Evolutionary conservation across 345 rosid species (phyloP).

Genomic region (Eucalyptus albens): DNA sequence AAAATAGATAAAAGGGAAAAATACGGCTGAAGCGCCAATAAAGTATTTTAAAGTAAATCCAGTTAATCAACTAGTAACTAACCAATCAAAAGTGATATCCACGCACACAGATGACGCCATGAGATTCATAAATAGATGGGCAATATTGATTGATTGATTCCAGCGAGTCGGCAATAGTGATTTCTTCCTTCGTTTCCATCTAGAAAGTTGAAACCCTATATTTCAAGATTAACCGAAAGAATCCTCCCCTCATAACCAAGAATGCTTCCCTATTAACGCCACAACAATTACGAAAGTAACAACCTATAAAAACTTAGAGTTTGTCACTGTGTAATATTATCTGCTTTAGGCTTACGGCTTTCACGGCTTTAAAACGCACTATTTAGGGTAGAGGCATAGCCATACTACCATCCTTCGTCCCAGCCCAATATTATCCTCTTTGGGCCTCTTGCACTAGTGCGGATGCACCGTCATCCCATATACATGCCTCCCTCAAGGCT

Average conservation of each 20-base stretch:
- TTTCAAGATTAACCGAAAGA: not conserved
- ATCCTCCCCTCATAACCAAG: not conserved
- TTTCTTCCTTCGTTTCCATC: not conserved
- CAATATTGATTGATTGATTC: not conserved
- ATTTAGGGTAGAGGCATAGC: not conserved
- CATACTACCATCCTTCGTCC: too few species aligned
- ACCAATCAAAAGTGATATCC: not conserved
- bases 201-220: not conserved
- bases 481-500: not conserved
- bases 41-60: not conserved
- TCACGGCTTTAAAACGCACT: accelerated
- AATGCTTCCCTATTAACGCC: not conserved
- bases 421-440: not conserved
- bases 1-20: not conserved
- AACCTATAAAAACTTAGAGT: too few species aligned
- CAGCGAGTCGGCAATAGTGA: not conserved
- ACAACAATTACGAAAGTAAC: not conserved
- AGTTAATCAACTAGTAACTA: not conserved
- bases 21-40: accelerated
- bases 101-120: not conserved
- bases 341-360: accelerated
- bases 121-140: not conserved
- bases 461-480: accelerated
- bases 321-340: accelerated
- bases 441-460: accelerated